phyloP scores from a whole-genome alignment of 495 filamentous ascomycete species.

The Staphylotrichum tortipilum region DNA sequence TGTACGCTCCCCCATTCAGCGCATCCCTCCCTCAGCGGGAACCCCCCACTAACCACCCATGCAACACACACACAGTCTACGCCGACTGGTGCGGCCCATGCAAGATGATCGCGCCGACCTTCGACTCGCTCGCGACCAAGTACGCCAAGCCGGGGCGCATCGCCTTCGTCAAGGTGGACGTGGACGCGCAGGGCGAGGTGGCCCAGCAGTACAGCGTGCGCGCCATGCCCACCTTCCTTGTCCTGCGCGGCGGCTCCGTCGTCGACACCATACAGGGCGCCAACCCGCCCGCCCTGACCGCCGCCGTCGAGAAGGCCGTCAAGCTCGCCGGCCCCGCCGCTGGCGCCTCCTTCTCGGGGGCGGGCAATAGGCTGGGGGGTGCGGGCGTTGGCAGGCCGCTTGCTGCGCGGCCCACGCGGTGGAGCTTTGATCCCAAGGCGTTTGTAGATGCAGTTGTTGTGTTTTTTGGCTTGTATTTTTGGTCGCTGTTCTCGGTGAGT shows the following conservation, averaged over 20 bases:
- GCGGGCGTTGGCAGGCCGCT: constrained; percentile 4
- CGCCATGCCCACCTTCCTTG: constrained; percentile 80
- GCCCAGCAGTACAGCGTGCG: constrained; percentile 45
- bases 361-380: constrained; percentile 31
- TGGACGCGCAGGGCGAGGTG: constrained; percentile 49
- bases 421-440: constrained; percentile 32
- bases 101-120: constrained; percentile 60
- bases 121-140: constrained; percentile 48
- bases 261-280: constrained; percentile 72
- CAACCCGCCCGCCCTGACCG: constrained; percentile 60
- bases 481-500: constrained; percentile 46
- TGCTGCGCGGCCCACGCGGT: constrained; percentile 18
- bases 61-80: constrained; percentile 50
- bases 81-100: constrained; percentile 67
- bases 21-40: background rate
- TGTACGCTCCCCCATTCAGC: constrained; percentile 32
- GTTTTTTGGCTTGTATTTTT: constrained; percentile 55
- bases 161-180: constrained; percentile 55
- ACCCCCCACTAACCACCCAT: background rate
- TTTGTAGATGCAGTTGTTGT: constrained; percentile 40
- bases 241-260: constrained; percentile 69
- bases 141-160: constrained; percentile 46
- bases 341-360: constrained; percentile 34
- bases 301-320: constrained; percentile 68
- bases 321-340: constrained; percentile 42